Evolutionary conservation across 2,329 filamentous ascomycete genomes (phyloP).

Genomic region (Sporothrix schenckii): DNA sequence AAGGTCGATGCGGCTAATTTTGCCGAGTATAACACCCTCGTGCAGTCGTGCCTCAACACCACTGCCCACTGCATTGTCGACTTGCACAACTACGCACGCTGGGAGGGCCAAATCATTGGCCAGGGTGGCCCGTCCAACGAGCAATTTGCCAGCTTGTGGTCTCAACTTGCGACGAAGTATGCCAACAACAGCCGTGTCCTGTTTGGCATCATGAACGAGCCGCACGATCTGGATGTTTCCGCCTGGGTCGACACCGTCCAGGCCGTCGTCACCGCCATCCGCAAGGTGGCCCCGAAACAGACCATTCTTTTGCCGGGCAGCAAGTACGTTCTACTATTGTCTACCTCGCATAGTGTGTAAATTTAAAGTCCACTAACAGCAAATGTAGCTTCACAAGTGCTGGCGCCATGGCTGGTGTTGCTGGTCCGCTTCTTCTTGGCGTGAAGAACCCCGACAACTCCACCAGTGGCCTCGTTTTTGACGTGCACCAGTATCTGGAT

Average conservation of each 20-base stretch:
- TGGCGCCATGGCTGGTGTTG: slow-evolving; percentile 38
- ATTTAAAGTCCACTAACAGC: neutral
- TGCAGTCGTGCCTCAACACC: slow-evolving; percentile 53
- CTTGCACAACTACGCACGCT: slow-evolving; percentile 61
- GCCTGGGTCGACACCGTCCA: slow-evolving; percentile 65
- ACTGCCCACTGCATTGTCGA: slow-evolving; percentile 56
- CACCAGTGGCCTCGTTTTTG: slow-evolving; percentile 56
- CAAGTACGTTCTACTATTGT: slow-evolving; percentile 28
- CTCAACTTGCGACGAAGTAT: slow-evolving; percentile 61
- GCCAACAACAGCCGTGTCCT: slow-evolving; percentile 55
- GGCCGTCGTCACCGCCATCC: slow-evolving; percentile 66
- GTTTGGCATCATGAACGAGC: slow-evolving; percentile 72
- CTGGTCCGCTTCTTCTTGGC: slow-evolving; percentile 47
- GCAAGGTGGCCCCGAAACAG: slow-evolving; percentile 62
- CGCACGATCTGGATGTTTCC: slow-evolving; percentile 58
- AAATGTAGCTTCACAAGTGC: slow-evolving; percentile 50
- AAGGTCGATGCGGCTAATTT: slow-evolving; percentile 48
- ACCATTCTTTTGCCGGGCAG: slow-evolving; percentile 67
- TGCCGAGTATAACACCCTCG: slow-evolving; percentile 53
- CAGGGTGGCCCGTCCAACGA: slow-evolving; percentile 65
- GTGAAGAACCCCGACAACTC: slow-evolving; percentile 62
- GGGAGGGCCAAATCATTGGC: slow-evolving; percentile 64
- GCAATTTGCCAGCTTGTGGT: slow-evolving; percentile 65
- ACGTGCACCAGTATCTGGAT: slow-evolving; percentile 65
- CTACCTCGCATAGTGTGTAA: neutral